Base-by-base conservation (phyloP, 805 yeast genomes). In the Myxozyma nipponensis region DNA sequence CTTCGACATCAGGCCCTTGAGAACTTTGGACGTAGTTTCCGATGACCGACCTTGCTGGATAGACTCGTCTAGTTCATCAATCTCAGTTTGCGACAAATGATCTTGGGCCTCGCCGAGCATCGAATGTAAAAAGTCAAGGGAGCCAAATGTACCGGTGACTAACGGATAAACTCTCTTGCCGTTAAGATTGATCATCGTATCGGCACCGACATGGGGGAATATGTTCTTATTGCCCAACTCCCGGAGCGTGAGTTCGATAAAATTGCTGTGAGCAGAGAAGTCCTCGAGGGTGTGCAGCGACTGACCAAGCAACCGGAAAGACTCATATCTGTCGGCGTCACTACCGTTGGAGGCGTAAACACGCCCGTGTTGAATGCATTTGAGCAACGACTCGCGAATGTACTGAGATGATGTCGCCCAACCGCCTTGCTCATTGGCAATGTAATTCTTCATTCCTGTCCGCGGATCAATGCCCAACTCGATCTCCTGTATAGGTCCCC, bases 71-170 rank as follows among this genome's bases (percentile, higher is more conserved):
- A 59, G 39, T 22, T 59, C 62, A 24, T 41, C 54, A 10, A 59
- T 42, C 41, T 59, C 61, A 5, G 60, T 59, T 42, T 57, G 58
- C 17, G 59, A 54, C 19, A 57, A 50, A 22, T 54, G 54, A 26
- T 57, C 61, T 44, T 57, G 56, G 23, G 61, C 61, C 22, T 55
- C 61, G 19, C 62, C 62, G 15, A 59, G 47, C 26, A 59, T 24
- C 3, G 63, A 59, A 34, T 58, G 63, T 25, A 59, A 37, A 40
- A 59, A 59, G 35, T 59, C 63, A 30, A 58, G 39, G 18, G 62
- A 61, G 9, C 63, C 63, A 56, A 60, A 59, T 19, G 63, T 58
- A 3, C 63, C 63, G 17, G 63, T 59, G 22, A 61, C 54, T 13
- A 59, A 42, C 44, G 63, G 63, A 21, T 43, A 60, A n/a, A 60